These are phyloP conservation scores for Schoenoplectus tabernaemontani DNA, from an alignment of 202 grass and related monocot genomes.

Conservation along the genomic window DNA sequence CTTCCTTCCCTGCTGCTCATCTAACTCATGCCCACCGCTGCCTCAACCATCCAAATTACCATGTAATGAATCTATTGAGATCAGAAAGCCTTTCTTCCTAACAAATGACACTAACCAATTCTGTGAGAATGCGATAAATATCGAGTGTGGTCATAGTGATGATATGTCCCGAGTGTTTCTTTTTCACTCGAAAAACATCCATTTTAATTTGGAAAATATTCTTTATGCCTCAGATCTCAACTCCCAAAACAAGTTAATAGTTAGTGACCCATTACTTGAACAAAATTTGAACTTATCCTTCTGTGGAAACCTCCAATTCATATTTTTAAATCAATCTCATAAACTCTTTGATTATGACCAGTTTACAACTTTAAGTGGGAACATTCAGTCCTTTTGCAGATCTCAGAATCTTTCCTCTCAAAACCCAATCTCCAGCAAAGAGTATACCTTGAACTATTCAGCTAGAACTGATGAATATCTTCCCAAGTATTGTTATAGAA, in stretches of 20 bases:
- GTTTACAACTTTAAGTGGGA: not conserved
- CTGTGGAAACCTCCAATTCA: not conserved
- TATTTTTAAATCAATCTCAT: not conserved
- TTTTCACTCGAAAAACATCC: not conserved
- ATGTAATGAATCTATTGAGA: slow-evolving; percentile 15
- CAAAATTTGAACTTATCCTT: not conserved
- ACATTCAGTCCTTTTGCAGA: not conserved
- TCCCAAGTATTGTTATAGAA: not conserved
- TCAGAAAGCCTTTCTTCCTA: not conserved
- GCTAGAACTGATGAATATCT: not conserved
- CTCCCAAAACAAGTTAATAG: not conserved
- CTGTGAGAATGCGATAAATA: not conserved
- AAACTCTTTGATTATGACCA: not conserved
- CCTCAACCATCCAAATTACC: not conserved
- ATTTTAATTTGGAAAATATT: not conserved
- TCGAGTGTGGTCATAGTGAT: not conserved
- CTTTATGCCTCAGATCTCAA: no score
- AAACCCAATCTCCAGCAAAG: not conserved
- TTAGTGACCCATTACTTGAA: not conserved
- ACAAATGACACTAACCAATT: not conserved
- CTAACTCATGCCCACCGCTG: not conserved
- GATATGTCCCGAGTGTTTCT: not conserved
- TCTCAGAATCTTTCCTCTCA: not conserved
- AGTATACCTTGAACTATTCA: not conserved
- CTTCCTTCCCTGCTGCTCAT: not conserved